Evolutionary conservation across 345 rosid species (phyloP), one percentile per base, ranked within the genome.

Genomic region (Streptanthus diversifolius): DNA sequence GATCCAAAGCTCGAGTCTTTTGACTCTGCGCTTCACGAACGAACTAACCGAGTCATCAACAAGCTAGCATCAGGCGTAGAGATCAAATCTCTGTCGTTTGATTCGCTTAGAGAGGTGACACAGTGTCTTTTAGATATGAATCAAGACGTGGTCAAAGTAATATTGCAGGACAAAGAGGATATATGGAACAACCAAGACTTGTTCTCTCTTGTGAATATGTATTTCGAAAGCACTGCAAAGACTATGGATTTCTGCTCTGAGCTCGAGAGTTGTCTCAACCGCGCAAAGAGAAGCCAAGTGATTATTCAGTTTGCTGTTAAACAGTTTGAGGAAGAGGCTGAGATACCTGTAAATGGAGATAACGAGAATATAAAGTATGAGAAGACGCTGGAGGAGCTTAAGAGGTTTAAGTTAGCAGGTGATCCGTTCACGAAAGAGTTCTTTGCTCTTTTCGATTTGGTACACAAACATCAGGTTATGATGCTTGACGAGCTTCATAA

Each of bases 401-500:
- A 55, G 43, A 86, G 70, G 65, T 93, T 89, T 76, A 91, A 79
- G 84, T 80, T 30, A 2, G 87, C 81, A 0, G 97, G 87, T 24
- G 83, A 87, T 61, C 98, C 98, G 10, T 93, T 91, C 61, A 75
- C 83, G 0, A 75, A 83, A 54, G 89, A 91, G 77, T 93, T 93
- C 73, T 91, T 79, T 43, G 0, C 12, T 9, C 71, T 85, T 63
- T 86, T 86, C 62, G 82, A 80, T 21, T 73, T 79, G 3, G 87
- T 91, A 14, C 71, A 82, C 60, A 51, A 55, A 61, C 88, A 87
- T 56, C 96, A 91, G 67, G 52, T 76, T 15, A 64, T 76, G 29
- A 76, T 91, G 92, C 75, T 91, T 18, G 22, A 68, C 39, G 85
- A 81, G 76, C 80, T 89, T 66, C 83, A 69, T 17, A 68, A 7